These are phyloP conservation scores for Nematocida parisii DNA, from an alignment of 371 early-diverging fungal species.

Conservation along the genomic window DNA sequence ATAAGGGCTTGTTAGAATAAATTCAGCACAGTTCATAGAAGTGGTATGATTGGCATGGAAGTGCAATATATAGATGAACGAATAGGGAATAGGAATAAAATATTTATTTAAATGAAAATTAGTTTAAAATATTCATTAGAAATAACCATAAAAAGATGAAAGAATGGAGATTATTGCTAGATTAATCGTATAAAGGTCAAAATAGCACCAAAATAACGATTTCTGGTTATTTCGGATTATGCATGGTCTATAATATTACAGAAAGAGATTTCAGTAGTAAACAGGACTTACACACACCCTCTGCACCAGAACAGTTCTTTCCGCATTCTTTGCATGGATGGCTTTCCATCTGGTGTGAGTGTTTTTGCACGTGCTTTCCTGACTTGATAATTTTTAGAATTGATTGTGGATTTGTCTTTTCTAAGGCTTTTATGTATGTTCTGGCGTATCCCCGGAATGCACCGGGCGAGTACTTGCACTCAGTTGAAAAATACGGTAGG, in stretches of 20 bases:
- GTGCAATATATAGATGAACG: too few relatives aligned
- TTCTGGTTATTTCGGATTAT: too few relatives aligned
- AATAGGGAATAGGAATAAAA: too few relatives aligned
- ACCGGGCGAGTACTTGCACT: conserved; percentile 96
- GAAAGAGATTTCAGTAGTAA: conserved; percentile 21
- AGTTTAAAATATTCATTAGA: too few relatives aligned
- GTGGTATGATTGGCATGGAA: too few relatives aligned
- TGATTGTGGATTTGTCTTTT: conserved; percentile 80
- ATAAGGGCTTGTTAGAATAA: conserved; percentile 1
- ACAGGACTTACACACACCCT: conserved; percentile 14
- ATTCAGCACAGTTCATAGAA: too few relatives aligned
- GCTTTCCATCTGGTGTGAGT: background rate
- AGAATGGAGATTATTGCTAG: too few relatives aligned
- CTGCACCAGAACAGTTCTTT: conserved; percentile 27
- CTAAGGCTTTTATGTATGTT: conserved; percentile 89
- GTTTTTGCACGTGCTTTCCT: conserved; percentile 26
- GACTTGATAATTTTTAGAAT: conserved; percentile 75
- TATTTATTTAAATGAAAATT: too few relatives aligned
- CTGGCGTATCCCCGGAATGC: conserved; percentile 94
- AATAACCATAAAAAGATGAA: too few relatives aligned
- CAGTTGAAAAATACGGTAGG: conserved; percentile 95
- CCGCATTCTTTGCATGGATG: conserved; percentile 19
- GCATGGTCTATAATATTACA: background rate
- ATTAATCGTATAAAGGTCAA: too few relatives aligned
- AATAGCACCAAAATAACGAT: too few relatives aligned